These are phyloP conservation scores for Diaporthe sp. DNA, from an alignment of 2,329 filamentous ascomycete genomes.

Conservation along the genomic window DNA sequence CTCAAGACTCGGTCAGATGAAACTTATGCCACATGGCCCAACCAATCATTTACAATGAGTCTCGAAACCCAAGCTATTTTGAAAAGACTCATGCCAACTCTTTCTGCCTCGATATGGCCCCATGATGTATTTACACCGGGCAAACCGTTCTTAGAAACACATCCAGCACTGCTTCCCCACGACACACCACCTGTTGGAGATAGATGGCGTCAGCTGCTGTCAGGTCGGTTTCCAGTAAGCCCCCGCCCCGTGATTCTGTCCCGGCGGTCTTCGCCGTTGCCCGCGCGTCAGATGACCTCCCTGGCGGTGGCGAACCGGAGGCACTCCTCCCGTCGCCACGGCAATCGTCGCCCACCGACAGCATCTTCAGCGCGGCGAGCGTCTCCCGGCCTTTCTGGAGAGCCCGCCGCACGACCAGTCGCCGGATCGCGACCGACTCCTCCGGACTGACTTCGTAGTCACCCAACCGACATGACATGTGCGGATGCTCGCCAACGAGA, in stretches of 20 bases:
- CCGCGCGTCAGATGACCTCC: too few species aligned
- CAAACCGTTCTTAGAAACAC: background rate
- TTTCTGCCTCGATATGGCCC: accelerated
- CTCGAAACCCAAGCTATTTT: background rate
- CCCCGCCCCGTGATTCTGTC: too few species aligned
- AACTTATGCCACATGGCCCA: background rate
- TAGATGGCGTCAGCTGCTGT: background rate
- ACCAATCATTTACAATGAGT: background rate
- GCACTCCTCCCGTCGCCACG: background rate
- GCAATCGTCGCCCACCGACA: background rate
- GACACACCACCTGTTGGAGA: background rate
- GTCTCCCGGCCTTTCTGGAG: background rate
- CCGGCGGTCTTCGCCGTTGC: background rate
- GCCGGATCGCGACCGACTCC: background rate
- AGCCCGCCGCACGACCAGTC: background rate
- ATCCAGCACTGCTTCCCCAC: background rate
- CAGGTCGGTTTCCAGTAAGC: background rate
- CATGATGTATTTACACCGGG: background rate
- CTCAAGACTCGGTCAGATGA: background rate
- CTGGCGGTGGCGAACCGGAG: background rate
- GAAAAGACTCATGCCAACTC: background rate
- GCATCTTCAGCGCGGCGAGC: background rate
- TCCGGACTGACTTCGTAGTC: conserved; percentile 14
- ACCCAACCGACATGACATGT: conserved; percentile 9
- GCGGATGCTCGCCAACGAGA: background rate